These are phyloP conservation scores for Nemophila menziesii DNA, from an alignment of 257 asterid species.

Conservation along the genomic window DNA sequence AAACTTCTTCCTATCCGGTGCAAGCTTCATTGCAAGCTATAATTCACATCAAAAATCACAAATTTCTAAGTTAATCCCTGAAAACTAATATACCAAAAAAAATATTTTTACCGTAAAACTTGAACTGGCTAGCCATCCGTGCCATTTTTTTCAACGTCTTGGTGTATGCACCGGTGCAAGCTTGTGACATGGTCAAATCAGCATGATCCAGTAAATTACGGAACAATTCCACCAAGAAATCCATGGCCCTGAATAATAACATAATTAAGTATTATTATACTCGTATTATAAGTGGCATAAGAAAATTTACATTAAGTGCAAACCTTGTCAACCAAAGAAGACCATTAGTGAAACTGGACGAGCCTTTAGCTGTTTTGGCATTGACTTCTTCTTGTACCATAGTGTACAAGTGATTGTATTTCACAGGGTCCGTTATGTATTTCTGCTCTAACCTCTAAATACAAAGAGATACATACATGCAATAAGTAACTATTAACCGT, in stretches of 20 bases:
- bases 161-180: constrained; percentile 69
- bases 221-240: constrained; percentile 78
- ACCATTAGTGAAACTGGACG: constrained; percentile 95
- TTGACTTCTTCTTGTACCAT: constrained; percentile 89
- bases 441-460: constrained; percentile 81
- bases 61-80: no score
- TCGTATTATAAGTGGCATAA: background rate
- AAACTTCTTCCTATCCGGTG: no score
- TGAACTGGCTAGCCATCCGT: constrained; percentile 98
- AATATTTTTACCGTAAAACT: constrained; percentile 50
- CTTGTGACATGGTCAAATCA: constrained; percentile 91
- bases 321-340: constrained; percentile 99
- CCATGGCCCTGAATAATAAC: constrained; percentile 84
- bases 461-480: constrained; percentile 1
- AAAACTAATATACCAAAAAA: no score
- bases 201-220: constrained; percentile 56
- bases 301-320: no score
- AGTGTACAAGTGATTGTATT: constrained; percentile 58
- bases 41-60: no score
- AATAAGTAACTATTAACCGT: no score
- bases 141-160: constrained; percentile 85
- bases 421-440: constrained; percentile 54
- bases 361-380: constrained; percentile 80
- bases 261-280: background rate
- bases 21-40: no score